Evolutionary conservation across 768 basidiomycete genomes (phyloP), one percentile per base, ranked within the genome.

Genomic region (Collybia mongolica): DNA sequence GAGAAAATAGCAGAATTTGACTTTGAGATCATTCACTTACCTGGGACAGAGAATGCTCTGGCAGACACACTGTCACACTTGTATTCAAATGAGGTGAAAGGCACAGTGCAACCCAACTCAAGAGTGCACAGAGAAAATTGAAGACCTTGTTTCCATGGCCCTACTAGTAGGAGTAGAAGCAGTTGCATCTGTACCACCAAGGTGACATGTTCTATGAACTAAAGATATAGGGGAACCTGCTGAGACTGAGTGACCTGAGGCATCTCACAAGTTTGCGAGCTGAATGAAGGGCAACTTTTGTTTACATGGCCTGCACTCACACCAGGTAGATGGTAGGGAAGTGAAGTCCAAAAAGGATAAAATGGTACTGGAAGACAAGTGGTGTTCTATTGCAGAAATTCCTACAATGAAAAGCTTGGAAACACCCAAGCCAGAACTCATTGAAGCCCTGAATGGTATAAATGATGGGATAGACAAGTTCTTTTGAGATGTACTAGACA

Each of bases 61-160:
- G 66, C 71, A 0, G 75, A 80, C 56, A 66, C 73, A 0, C 54
- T 80, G 5, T 79, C 74, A 0, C 56, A 66, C 28, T 19, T 70
- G 4, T 57, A 59, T n/a, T 41, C 45, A 2, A 46, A 56, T 17
- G 54, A 54, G 22, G 50, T 54, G 1, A 20, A 40, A 28, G 49
- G 54, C 0, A 60, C 51, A 0, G 46, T 57, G 1, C 35, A 44
- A 53, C 18, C 24, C 48, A 0, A 17, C 32, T 1, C 24, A 49
- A 17, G 44, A 49, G 18, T 28, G 48, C 0, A 20, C 26, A 5
- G 14, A 43, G 7, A 11, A 15, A 0, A n/a, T 26, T 6, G 6
- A 41, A 6, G 14, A 43, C 2, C 9, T n/a, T 2, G 26, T 48
- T 0, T 28, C 51, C 2, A 39, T 52, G 28, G 47, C 48, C 2